These are phyloP conservation scores for Andalucia godoyi DNA, from an alignment of 78 protist genomes.

Conservation along the genomic window DNA sequence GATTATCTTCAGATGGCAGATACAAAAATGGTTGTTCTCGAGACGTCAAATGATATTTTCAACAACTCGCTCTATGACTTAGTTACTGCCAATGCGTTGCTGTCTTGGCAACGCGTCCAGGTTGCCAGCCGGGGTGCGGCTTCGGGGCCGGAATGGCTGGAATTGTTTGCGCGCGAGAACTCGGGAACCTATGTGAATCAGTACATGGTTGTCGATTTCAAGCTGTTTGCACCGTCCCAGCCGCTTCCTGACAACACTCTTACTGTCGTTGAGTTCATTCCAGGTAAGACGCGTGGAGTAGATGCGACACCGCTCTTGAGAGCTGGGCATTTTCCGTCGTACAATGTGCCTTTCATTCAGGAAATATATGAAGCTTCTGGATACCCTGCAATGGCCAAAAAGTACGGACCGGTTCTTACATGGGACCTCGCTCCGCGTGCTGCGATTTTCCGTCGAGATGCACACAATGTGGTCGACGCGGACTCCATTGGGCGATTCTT, in stretches of 20 bases:
- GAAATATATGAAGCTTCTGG: conserved; percentile 51
- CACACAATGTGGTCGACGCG: conserved; percentile 8
- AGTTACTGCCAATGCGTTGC: not conserved
- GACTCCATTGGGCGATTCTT: conserved; percentile 29
- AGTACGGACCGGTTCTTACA: not conserved
- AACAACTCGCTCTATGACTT: conserved; percentile 10
- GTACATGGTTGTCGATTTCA: conserved; percentile 59
- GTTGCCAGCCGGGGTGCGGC: conserved; percentile 19
- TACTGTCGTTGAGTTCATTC: conserved; percentile 65
- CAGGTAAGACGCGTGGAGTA: conserved; percentile 37
- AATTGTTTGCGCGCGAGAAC: conserved; percentile 14
- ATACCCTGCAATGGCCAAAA: conserved; percentile 1
- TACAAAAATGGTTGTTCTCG: conserved; percentile 34
- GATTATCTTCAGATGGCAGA: conserved; percentile 45
- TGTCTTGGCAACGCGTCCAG: conserved; percentile 16
- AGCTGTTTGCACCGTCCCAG: conserved; percentile 42
- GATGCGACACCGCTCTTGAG: conserved; percentile 36
- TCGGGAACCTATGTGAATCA: conserved; percentile 68
- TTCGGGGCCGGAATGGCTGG: conserved; percentile 5
- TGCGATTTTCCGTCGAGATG: conserved; percentile 28
- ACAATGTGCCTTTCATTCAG: conserved; percentile 68
- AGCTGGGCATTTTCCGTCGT: conserved; percentile 59
- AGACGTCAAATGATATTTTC: conserved; percentile 48
- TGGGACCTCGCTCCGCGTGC: conserved; percentile 38
- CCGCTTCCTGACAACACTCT: conserved; percentile 34